These are phyloP conservation scores for Alternaria metachromatica DNA, from an alignment of 2,329 filamentous ascomycete genomes.

Conservation along the genomic window DNA sequence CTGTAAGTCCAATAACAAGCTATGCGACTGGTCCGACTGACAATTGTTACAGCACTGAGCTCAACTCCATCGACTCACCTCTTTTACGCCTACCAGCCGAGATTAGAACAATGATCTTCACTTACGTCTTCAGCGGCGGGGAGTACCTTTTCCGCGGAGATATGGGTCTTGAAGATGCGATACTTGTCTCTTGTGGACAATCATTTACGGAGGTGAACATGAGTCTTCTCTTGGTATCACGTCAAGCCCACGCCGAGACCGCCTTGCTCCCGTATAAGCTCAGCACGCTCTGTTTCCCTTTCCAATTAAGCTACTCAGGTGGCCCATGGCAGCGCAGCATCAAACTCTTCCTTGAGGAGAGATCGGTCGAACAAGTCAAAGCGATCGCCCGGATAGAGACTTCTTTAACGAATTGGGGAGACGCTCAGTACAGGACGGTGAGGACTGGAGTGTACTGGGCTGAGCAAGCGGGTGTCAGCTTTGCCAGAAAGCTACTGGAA, in stretches of 20 bases:
- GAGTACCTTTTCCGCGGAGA: no score
- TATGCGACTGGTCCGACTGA: fast-evolving
- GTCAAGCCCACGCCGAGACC: not conserved
- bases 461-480: fast-evolving
- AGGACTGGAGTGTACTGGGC: not conserved
- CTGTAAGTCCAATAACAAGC: not conserved
- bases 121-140: not conserved
- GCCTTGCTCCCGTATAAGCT: not conserved
- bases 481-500: not conserved
- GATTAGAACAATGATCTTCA: not conserved
- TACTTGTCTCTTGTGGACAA: no score
- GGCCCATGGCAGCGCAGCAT: no score
- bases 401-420: no score
- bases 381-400: not conserved
- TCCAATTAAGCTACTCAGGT: no score
- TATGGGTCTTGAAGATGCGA: no score
- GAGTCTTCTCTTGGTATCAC: not conserved
- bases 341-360: fast-evolving
- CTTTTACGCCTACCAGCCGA: not conserved
- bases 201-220: not conserved
- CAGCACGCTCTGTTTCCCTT: not conserved
- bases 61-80: not conserved
- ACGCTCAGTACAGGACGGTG: no score
- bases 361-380: not conserved
- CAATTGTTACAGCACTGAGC: not conserved